Evolutionary conservation across 345 rosid genomes (phyloP), one percentile per base, ranked within the genome.

Genomic region (Erysimum cheiranthoides): DNA sequence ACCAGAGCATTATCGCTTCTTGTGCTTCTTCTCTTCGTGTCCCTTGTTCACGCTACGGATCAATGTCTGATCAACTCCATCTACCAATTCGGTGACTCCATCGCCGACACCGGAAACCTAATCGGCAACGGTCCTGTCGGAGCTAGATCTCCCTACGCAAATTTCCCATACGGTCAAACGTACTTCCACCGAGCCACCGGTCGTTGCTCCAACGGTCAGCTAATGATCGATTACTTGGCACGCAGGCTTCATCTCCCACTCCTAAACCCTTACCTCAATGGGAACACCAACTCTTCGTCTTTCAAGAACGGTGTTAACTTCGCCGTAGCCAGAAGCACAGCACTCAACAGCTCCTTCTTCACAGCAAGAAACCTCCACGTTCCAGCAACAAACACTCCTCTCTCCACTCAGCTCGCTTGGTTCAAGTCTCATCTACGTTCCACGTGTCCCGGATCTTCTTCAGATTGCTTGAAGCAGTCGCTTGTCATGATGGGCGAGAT

Each of bases 401-500:
- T 82, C 45, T 49, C 50, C 21, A 73, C 25, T 6, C 81, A 80
- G 39, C 77, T 80, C 10, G 46, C 77, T 30, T 65, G 83, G 81
- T 76, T 80, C 77, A 69, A 32, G 38, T n/a, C 71, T 34, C 80
- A 76, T 65, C 42, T 75, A 59, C 43, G 38, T 25, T 66, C 77
- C 53, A 65, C 56, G 57, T 51, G 68, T 49, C 65, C 32, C 1
- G 5, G 34, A 14, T 51, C 69, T 35, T 74, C 75, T 50, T 17
- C 3, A 0, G 47, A 70, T 35, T 74, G 78, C 43, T 79, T 78
- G 66, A 69, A 68, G 18, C 61, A 59, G 0, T 61, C 81, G 8
- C 81, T 78, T 10, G 47, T 84, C 68, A 66, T 81, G 67, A 74
- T 78, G 4, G 83, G 83, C 0, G 84, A 76, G 64, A 84, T 84